Evolutionary conservation across 2,329 filamentous ascomycete species (phyloP), one percentile per base, ranked within the genome.

Genomic region (Shiraia sp.): DNA sequence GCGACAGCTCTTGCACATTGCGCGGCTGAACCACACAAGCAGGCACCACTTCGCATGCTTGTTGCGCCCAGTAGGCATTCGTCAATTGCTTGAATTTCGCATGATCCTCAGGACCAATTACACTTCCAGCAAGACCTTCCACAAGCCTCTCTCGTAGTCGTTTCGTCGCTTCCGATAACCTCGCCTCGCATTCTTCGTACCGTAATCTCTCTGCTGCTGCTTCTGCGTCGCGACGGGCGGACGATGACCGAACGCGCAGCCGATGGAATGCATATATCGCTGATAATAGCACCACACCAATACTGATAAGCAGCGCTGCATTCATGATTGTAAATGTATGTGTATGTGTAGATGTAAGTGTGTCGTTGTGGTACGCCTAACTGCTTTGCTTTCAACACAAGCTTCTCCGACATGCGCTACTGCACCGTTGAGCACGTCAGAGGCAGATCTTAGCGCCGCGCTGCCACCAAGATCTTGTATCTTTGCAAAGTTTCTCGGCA

Each of bases 1-100:
- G 55, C 12, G 52, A 59, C 15, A 70, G 47, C 32, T 68, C 57
- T 30, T 63, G 52, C 19, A 53, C 48, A 24, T 55, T 49, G 19
- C 45, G 51, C 1, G 66, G 65, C 14, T 49, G 59, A 25, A 70
- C 41, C 3, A 69, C 43, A 38, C 64, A 70, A 26, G 54, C 48
- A 3, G 65, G 65, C 1, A 53, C 32, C 8, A 59, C 53, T 49
- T 68, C 63, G 31, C 60, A 64, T 25, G 66, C 59, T 37, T 70
- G 64, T 42, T 61, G 53, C 3, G 60, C 66, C 65, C 63, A 68
- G 34, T 67, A 58, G 13, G 48, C 40, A 10, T 57, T 59, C 23
- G 59, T 39, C 1, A 33, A 49, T 6, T 43, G 4, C 17, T 32
- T 13, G 23, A 57, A 58, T 6, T 35, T 32, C 2, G 7, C 14